Evolutionary conservation across 768 basidiomycete genomes (phyloP).

Genomic region (Tylopilus sp.): DNA sequence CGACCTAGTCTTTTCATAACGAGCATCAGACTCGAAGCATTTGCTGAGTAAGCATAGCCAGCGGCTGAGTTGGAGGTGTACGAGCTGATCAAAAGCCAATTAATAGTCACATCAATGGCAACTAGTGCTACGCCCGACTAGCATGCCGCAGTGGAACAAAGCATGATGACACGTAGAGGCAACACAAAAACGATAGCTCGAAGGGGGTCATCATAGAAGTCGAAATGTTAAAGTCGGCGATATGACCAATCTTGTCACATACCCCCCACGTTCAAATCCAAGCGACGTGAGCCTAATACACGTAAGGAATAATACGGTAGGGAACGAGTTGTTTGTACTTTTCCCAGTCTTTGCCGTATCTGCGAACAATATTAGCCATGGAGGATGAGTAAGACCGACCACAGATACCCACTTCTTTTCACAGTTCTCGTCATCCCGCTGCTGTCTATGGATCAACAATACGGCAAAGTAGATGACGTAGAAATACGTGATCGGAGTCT

Average conservation of each 20-base stretch:
- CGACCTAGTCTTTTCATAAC: conserved; percentile 24
- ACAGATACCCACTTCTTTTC: conserved; percentile 64
- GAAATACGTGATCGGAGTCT: conserved; percentile 94
- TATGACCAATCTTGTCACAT: not conserved
- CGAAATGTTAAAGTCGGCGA: not conserved
- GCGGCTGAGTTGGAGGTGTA: not conserved
- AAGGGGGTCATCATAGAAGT: not conserved
- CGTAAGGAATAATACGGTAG: conserved; percentile 80
- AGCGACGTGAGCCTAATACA: conserved; percentile 46
- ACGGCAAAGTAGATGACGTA: conserved; percentile 87
- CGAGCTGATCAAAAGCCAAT: too few species aligned
- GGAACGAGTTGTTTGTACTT: conserved; percentile 85
- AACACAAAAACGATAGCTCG: not conserved
- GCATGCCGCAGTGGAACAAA: too few species aligned
- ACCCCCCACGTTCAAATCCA: not conserved
- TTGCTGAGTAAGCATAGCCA: not conserved
- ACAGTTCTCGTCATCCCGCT: conserved; percentile 89
- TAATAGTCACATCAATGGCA: too few species aligned
- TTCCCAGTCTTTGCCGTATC: conserved; percentile 93
- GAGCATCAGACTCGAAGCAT: not conserved
- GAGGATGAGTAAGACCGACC: not conserved
- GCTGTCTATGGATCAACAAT: conserved; percentile 86
- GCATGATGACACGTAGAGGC: too few species aligned
- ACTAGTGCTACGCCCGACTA: too few species aligned
- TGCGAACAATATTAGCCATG: conserved; percentile 26